These are phyloP conservation scores for Xylaria intraflava DNA, from an alignment of 495 filamentous ascomycete genomes.

Conservation along the genomic window DNA sequence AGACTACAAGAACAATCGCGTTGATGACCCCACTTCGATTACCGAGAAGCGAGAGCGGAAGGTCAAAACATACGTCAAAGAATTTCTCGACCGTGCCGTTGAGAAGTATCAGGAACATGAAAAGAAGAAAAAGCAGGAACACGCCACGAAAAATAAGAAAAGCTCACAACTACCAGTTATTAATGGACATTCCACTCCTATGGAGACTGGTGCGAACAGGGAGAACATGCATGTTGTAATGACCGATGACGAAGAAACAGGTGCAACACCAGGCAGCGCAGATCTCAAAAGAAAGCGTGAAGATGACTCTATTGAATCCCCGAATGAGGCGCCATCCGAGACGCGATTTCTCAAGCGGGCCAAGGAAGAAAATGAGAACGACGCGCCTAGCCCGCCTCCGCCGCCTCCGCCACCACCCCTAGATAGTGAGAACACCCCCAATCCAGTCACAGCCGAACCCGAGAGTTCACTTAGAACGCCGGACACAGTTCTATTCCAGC, in stretches of 20 bases:
- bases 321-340: conserved; percentile 35
- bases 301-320: conserved; percentile 29
- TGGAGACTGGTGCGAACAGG: conserved; percentile 22
- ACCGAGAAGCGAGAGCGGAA: conserved; percentile 71
- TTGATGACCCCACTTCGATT: conserved; percentile 75
- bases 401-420: conserved; percentile 36
- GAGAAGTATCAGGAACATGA: conserved; percentile 66
- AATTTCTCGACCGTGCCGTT: conserved; percentile 80
- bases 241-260: conserved; percentile 50
- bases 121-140: conserved; percentile 42
- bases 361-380: conserved; percentile 42
- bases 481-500: conserved; percentile 29
- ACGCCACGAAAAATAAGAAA: conserved; percentile 21
- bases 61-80: conserved; percentile 71
- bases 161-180: conserved; percentile 7
- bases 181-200: conserved; percentile 19
- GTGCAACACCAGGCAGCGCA: conserved; percentile 27
- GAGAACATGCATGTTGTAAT: conserved; percentile 45
- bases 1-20: conserved; percentile 80
- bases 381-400: conserved; percentile 27
- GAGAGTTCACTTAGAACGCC: conserved; percentile 38
- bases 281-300: conserved; percentile 60
- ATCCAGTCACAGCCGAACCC: conserved; percentile 24
- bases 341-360: conserved; percentile 42
- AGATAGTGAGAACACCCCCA: conserved; percentile 10